Conservation (phyloP, 176 grass and related monocot species). For the Panicum miliaceum region DNA sequence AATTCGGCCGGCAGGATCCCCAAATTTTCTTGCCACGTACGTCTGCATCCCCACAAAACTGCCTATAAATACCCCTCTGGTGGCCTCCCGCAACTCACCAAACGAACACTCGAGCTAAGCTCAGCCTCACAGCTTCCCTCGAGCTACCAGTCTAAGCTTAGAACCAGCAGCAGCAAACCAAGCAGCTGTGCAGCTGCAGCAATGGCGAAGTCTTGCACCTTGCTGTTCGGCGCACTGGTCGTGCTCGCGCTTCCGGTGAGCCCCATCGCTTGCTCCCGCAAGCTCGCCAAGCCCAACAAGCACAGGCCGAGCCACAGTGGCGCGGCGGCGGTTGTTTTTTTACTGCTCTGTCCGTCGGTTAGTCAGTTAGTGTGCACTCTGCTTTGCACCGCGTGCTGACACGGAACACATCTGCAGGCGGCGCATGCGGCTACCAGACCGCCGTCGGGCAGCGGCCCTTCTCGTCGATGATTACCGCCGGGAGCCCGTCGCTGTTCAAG, state of each 20-base stretch:
- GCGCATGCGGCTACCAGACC: conserved; percentile 78
- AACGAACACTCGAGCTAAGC: conserved; percentile 40
- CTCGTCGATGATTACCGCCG: conserved; percentile 74
- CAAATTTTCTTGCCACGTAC: conserved; percentile 46
- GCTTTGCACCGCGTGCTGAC: neutral
- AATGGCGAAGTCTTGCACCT: conserved; percentile 51
- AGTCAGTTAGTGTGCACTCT: neutral
- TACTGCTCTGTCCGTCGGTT: neutral
- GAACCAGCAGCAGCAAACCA: no score
- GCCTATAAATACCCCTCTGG: conserved; percentile 45
- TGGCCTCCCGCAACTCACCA: conserved; percentile 43
- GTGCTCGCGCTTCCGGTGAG: conserved; percentile 47
- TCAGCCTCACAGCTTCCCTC: neutral
- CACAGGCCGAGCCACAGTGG: conserved; percentile 9
- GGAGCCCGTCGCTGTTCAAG: conserved; percentile 71
- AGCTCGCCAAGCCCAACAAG: conserved; percentile 17
- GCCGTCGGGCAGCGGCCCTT: conserved; percentile 64
- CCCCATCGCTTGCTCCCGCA: conserved; percentile 56
- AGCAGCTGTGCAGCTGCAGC: neutral
- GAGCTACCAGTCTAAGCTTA: neutral
- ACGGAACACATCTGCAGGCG: conserved; percentile 50
- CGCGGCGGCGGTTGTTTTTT: neutral
- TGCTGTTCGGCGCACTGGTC: conserved; percentile 20
- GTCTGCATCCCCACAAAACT: conserved; percentile 21
- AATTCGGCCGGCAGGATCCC: conserved; percentile 54